Conservation (phyloP, 164 flowering plant genomes). For the Saururus chinensis region DNA sequence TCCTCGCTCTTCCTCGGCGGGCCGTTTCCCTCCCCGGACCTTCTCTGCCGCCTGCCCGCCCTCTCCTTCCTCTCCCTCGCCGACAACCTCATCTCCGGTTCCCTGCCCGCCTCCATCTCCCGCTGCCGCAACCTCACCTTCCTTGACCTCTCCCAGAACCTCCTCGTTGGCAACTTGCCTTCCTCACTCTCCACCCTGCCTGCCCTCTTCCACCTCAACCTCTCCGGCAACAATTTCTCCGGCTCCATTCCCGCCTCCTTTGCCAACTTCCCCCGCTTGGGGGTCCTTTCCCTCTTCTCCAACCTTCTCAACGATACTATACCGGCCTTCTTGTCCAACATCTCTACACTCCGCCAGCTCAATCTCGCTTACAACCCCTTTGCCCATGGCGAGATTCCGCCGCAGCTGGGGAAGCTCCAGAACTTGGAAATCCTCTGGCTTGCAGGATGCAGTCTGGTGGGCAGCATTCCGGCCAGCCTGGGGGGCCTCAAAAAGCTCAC, state of each 20-base stretch:
- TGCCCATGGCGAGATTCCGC: conserved; percentile 48
- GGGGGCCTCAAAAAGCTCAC: conserved; percentile 40
- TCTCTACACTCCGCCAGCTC: no score
- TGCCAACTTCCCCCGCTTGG: conserved; percentile 43
- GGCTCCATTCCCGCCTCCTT: conserved; percentile 59
- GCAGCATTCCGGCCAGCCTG: conserved; percentile 59
- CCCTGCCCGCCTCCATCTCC: conserved; percentile 27
- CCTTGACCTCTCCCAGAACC: conserved; percentile 19
- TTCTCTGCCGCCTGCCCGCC: conserved; percentile 49
- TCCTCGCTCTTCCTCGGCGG: conserved; percentile 42
- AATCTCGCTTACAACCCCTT: conserved; percentile 80
- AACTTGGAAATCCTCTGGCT: no score
- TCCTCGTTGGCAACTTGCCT: conserved; percentile 17
- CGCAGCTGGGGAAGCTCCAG: conserved; percentile 63
- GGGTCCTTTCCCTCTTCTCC: conserved; percentile 43
- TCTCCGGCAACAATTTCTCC: conserved; percentile 74
- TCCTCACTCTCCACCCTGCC: conserved; percentile 35
- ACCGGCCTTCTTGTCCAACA: no score
- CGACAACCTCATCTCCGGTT: no score
- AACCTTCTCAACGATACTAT: no score
- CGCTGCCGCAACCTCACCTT: conserved; percentile 31
- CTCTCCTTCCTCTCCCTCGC: conserved; percentile 55
- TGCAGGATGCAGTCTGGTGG: conserved; percentile 49
- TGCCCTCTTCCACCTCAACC: conserved; percentile 39
- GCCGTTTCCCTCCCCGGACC: conserved; percentile 61